phyloP scores from a whole-genome alignment of 176 grass and related monocot species.

The Bromus sterilis region DNA sequence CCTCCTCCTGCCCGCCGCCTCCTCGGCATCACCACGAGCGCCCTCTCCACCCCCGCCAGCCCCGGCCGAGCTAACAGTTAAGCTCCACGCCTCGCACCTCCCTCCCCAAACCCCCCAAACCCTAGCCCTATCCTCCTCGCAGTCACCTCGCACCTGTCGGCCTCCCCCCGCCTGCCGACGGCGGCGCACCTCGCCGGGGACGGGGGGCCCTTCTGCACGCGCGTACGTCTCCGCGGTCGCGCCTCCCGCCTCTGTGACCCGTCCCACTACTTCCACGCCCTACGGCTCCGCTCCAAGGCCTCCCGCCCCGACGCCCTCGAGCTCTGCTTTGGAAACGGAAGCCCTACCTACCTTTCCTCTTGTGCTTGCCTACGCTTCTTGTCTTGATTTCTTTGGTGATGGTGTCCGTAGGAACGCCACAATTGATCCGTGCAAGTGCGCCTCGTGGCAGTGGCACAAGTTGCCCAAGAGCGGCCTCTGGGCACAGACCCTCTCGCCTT shows the following conservation, averaged over 20 bases:
- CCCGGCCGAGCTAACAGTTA: slow-evolving; percentile 39
- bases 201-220: slow-evolving; percentile 36
- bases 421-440: slow-evolving; percentile 60
- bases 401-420: slow-evolving; percentile 65
- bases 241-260: too few species aligned
- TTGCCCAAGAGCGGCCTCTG: too few species aligned
- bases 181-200: not conserved
- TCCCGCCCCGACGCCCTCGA: too few species aligned
- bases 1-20: not conserved
- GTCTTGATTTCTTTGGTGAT: not conserved
- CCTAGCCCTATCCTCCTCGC: slow-evolving; percentile 15
- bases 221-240: slow-evolving; percentile 54
- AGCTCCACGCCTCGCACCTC: too few species aligned
- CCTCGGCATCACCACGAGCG: slow-evolving; percentile 6
- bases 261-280: too few species aligned
- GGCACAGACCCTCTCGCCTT: slow-evolving; percentile 61
- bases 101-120: slow-evolving; percentile 43
- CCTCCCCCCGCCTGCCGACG: slow-evolving; percentile 29
- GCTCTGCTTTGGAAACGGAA: slow-evolving; percentile 49
- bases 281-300: too few species aligned
- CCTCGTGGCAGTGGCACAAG: too few species aligned
- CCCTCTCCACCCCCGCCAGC: not conserved
- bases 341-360: slow-evolving; percentile 14
- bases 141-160: slow-evolving; percentile 3
- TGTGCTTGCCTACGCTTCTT: not conserved